Evolutionary conservation across 73 alveolate genomes (phyloP), one percentile per base, ranked within the genome.

Genomic region (Paramecium biaurelia): DNA sequence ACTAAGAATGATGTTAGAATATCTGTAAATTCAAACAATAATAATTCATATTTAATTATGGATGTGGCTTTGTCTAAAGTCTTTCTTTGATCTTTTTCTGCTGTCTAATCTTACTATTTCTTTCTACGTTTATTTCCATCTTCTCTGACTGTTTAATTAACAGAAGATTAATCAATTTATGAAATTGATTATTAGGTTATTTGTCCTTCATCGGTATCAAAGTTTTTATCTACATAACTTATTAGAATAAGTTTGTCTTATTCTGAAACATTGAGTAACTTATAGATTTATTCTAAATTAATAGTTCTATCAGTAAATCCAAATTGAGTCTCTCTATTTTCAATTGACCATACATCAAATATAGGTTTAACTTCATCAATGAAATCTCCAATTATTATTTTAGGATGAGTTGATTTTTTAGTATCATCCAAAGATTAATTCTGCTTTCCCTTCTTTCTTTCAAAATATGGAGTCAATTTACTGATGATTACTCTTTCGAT

Each of bases 201-300:
- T 43, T 86, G 57, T 15, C 94, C 87, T 34, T 89, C 94, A 70
- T 89, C 87, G 5, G 67, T 82, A 24, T 89, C 94, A n/a, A 70
- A 70, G 28, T 89, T 38, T 70, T 72, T 68, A 28, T 89, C 90
- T 20, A 79, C 90, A 41, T 43, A 79, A 24, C 74, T 15, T 12
- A 79, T 79, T 18, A 79, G 18, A 12, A 43, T 30, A 2, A 14
- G 23, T 47, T 45, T 79, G 8, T 79, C 90, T 12, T 79, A 42
- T 24, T 79, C 90, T 12, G 70, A 42, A 4, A 76, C 90, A 42
- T 79, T 47, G 6, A 63, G 21, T 24, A 43, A 14, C 47, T 43
- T 70, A 35, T 37, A 38, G 23, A 70, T 47, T 42, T 70, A 28
- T 32, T 89, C 45, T 53, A 70, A 43, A 70, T 89, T 70, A 18